These are phyloP conservation scores for Penicillium verrucosum DNA, from an alignment of 2,329 filamentous ascomycete genomes.

Conservation along the genomic window DNA sequence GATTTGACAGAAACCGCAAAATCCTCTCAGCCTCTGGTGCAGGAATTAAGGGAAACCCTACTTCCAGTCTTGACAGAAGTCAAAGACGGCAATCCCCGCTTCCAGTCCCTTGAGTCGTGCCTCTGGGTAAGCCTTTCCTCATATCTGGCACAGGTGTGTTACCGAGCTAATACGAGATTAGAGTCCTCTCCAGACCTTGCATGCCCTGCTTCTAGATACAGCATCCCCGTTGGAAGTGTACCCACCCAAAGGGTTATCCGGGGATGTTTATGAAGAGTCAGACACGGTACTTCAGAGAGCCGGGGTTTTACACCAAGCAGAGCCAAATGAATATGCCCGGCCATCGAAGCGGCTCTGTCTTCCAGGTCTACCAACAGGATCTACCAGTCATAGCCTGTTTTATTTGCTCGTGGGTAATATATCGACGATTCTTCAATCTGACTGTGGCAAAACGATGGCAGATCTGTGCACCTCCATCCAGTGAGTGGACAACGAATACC, in stretches of 20 bases:
- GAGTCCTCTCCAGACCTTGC: slow-evolving; percentile 24
- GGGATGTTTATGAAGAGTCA: background rate
- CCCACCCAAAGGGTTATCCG: background rate
- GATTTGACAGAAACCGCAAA: slow-evolving; percentile 21
- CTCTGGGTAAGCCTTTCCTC: slow-evolving; percentile 31
- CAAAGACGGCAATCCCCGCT: slow-evolving; percentile 15
- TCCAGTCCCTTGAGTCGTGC: slow-evolving; percentile 25
- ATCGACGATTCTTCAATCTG: slow-evolving; percentile 35
- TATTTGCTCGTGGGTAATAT: slow-evolving; percentile 34
- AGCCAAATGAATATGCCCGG: slow-evolving; percentile 21
- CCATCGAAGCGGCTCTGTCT: slow-evolving; percentile 37
- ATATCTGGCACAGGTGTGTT: background rate
- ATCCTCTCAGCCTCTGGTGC: slow-evolving; percentile 17
- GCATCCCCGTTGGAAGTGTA: background rate
- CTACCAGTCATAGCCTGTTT: slow-evolving; percentile 29
- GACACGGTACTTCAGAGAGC: slow-evolving; percentile 9
- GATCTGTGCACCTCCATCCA: slow-evolving; percentile 45
- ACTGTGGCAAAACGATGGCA: slow-evolving; percentile 35
- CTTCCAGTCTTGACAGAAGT: slow-evolving; percentile 26
- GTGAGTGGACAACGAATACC: slow-evolving; percentile 43
- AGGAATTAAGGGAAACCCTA: slow-evolving; percentile 27
- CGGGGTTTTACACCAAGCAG: slow-evolving; percentile 5
- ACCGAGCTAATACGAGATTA: slow-evolving; percentile 19
- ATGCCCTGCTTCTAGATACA: slow-evolving; percentile 8
- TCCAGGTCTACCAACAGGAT: slow-evolving; percentile 32